These are phyloP conservation scores for Aeschynomene evenia DNA, from an alignment of 306 rosid genomes.

Conservation along the genomic window DNA sequence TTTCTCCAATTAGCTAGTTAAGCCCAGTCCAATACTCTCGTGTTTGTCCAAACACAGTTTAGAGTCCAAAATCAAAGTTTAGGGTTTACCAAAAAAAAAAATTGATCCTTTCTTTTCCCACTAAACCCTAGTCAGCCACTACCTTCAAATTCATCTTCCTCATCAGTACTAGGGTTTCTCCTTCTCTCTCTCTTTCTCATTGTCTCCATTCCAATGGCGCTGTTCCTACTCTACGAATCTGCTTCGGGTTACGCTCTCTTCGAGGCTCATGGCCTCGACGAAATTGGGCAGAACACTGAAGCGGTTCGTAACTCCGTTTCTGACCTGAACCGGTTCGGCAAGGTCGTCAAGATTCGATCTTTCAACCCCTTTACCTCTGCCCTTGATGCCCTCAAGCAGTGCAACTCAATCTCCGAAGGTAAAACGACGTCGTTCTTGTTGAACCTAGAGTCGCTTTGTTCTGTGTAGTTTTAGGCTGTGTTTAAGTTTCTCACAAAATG, in stretches of 20 bases:
- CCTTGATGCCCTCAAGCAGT: conserved; percentile 73
- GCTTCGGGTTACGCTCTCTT: conserved; percentile 67
- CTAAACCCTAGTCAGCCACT: not conserved
- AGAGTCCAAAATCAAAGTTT: not conserved
- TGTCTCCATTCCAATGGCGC: conserved; percentile 42
- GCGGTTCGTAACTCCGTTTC: conserved; percentile 71
- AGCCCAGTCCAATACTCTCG: not conserved
- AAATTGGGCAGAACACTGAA: conserved; percentile 74
- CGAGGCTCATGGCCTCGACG: conserved; percentile 70
- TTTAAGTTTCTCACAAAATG: not conserved
- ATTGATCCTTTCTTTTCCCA: not conserved
- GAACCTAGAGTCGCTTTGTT: not conserved
- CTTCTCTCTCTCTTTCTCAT: not conserved
- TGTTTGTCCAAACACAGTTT: not conserved
- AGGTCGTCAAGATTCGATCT: conserved; percentile 67
- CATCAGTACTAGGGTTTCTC: not conserved
- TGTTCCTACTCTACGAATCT: conserved; percentile 60
- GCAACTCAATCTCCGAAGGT: conserved; percentile 79
- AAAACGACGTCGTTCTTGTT: not conserved
- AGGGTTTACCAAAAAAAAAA: not conserved
- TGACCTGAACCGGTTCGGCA: conserved; percentile 73
- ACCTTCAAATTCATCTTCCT: not conserved
- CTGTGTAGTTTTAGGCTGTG: not conserved
- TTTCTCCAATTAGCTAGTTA: not conserved
- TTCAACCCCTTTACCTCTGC: conserved; percentile 70